Percentiles rank a stretch among this genome's conserved stretches.
Evolutionary conservation across 2,329 filamentous ascomycete genomes (phyloP).

Genomic region (Aspergillus costaricaensis): DNA sequence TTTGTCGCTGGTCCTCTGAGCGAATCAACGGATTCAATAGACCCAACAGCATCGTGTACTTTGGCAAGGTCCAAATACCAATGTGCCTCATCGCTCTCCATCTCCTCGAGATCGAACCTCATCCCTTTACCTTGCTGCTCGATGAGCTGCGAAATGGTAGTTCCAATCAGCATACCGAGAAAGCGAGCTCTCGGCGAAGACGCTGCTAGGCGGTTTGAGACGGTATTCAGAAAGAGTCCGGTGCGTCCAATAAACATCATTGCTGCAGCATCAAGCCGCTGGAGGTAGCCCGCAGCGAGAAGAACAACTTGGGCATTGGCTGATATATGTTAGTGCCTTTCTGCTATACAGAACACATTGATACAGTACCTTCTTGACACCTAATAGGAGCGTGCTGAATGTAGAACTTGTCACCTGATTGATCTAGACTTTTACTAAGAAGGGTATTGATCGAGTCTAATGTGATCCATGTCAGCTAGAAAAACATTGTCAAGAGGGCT

Average conservation of each 20-base stretch:
- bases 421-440: constrained; percentile 67
- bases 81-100: constrained; percentile 68
- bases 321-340: constrained; percentile 42
- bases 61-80: constrained; percentile 71
- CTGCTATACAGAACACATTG: too few relatives aligned
- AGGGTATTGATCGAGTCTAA: constrained; percentile 47
- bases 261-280: constrained; percentile 65
- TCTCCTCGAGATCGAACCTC: constrained; percentile 82
- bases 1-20: constrained; percentile 17
- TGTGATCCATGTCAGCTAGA: constrained; percentile 5
- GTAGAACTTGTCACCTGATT: constrained; percentile 84
- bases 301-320: constrained; percentile 79
- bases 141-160: constrained; percentile 65
- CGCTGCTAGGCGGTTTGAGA: constrained; percentile 82
- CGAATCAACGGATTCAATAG: constrained; percentile 53
- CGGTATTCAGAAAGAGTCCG: constrained; percentile 69
- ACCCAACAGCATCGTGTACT: constrained; percentile 64
- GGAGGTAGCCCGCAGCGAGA: constrained; percentile 73
- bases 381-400: constrained; percentile 82
- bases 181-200: constrained; percentile 75
- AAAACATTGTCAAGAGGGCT: too few relatives aligned
- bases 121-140: constrained; percentile 70
- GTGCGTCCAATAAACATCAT: constrained; percentile 71
- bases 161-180: constrained; percentile 85
- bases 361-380: constrained; percentile 76